phyloP scores from a whole-genome alignment of 495 filamentous ascomycete genomes.

The Collariella sp. region DNA sequence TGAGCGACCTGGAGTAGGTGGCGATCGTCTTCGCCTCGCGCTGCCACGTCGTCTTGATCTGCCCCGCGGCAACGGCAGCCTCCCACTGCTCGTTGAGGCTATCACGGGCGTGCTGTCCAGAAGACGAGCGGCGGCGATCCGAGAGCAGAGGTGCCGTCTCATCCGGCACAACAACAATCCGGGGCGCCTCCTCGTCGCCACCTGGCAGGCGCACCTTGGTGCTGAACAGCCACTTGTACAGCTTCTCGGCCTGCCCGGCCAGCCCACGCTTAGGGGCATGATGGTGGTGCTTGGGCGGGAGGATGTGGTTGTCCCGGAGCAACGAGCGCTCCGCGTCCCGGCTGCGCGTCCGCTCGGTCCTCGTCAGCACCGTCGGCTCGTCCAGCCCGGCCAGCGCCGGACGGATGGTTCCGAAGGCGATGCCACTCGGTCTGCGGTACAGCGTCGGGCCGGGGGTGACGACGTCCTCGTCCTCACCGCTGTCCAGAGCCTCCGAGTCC shows the following conservation, averaged over 20 bases:
- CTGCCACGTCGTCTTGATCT: constrained; percentile 78
- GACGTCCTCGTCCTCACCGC: constrained; percentile 8
- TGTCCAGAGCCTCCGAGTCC: constrained; percentile 24
- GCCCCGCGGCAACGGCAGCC: constrained; percentile 63
- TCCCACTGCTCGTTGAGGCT: constrained; percentile 61
- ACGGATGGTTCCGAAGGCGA: constrained; percentile 51
- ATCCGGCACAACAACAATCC: constrained; percentile 19
- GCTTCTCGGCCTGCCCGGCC: constrained; percentile 14
- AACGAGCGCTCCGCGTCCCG: constrained; percentile 66
- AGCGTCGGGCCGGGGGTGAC: constrained; percentile 52
- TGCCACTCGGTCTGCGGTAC: constrained; percentile 61
- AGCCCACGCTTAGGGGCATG: constrained; percentile 4
- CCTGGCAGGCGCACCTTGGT: constrained; percentile 31
- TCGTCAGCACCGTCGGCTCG: constrained; percentile 42
- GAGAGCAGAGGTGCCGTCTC: constrained; percentile 38
- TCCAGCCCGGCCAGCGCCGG: constrained; percentile 25
- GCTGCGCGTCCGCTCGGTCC: constrained; percentile 53
- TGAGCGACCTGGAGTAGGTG: constrained; percentile 50
- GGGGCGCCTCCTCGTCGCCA: constrained; percentile 29
- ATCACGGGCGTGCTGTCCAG: constrained; percentile 21
- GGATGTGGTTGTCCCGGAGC: constrained; percentile 66
- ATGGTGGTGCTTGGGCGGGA: constrained; percentile 52
- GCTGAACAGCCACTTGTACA: constrained; percentile 41
- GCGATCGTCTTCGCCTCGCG: constrained; percentile 64
- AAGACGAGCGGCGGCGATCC: background rate